Evolutionary conservation across 495 filamentous ascomycete genomes (phyloP).

Genomic region (Hyaloscypha hepaticicola): DNA sequence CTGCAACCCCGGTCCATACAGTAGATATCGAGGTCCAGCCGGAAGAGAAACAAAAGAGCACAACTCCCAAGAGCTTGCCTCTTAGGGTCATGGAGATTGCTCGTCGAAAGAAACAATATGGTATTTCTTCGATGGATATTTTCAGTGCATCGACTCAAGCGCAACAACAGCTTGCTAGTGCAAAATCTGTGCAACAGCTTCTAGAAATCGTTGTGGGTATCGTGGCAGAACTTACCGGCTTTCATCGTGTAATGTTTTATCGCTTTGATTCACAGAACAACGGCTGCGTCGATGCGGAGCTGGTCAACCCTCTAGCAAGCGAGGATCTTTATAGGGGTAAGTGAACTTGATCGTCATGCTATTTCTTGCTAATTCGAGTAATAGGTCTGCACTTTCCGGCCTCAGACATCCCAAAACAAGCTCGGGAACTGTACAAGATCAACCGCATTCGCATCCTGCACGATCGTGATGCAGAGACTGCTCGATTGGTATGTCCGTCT

Average conservation of each 20-base stretch:
- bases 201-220: conserved; percentile 72
- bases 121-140: conserved; percentile 80
- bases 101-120: conserved; percentile 71
- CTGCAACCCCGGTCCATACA: conserved; percentile 52
- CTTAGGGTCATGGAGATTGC: conserved; percentile 75
- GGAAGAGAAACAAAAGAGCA: conserved; percentile 66
- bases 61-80: conserved; percentile 72
- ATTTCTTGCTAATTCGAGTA: conserved; percentile 38
- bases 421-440: conserved; percentile 74
- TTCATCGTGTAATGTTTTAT: conserved; percentile 92
- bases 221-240: conserved; percentile 84
- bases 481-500: conserved; percentile 51
- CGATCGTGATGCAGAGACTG: conserved; percentile 71
- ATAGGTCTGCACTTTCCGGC: conserved; percentile 87
- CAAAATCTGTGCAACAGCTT: conserved; percentile 63
- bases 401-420: conserved; percentile 86
- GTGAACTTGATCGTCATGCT: not conserved
- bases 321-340: conserved; percentile 63
- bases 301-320: conserved; percentile 73
- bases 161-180: conserved; percentile 70
- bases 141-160: conserved; percentile 89
- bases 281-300: conserved; percentile 81
- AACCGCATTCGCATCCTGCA: conserved; percentile 80
- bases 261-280: conserved; percentile 86
- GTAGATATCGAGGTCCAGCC: conserved; percentile 38